Evolutionary conservation across 1,139 yeast genomes (phyloP), one percentile per base, ranked within the genome.

Genomic region (Pichia sp.): DNA sequence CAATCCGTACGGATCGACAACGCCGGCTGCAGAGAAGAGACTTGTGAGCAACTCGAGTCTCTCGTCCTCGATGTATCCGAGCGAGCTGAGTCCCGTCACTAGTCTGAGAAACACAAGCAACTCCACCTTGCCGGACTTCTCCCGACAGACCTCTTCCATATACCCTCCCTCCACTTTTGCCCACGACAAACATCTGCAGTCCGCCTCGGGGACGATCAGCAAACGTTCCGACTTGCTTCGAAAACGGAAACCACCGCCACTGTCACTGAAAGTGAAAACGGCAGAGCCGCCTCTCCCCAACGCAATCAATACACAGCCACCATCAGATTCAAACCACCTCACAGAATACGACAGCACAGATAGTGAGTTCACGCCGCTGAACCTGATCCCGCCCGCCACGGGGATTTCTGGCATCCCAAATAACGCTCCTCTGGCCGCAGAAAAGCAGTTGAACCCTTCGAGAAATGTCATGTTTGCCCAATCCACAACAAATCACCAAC

Each of bases 231-330:
- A 41, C 31, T 49, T 54, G 41, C 26, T 53, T 41, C 46, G 45
- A 19, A 52, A 49, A 25, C 37, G 58, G 26, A 50, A 43, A 19
- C 58, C 60, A 16, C 60, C 61, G 1, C 56, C 59, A 8, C 6
- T 21, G 3, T 19, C 52, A 9, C 37, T 59, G 18, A 49, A 54
- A 0, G 25, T 48, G 1, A 34, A 42, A 9, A 48, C 51, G 12
- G 10, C 43, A 21, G n/a, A 43, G 3, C 28, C 23, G 10, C 16
- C 22, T 28, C n/a, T 39, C 8, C 37, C 44, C 13, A 16, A 42
- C 2, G 19, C 22, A 2, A n/a, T n/a, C 19, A 31, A 42, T 16
- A 10, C 13, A 4, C 21, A 18, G 10, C 42, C 52, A 3, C 43
- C 49, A 18, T 12, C 37, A 5, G 52, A 41, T 4, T 42, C 34